Base-by-base conservation (phyloP, 2,329 filamentous ascomycete species). In the Pezicula rhizophila region DNA sequence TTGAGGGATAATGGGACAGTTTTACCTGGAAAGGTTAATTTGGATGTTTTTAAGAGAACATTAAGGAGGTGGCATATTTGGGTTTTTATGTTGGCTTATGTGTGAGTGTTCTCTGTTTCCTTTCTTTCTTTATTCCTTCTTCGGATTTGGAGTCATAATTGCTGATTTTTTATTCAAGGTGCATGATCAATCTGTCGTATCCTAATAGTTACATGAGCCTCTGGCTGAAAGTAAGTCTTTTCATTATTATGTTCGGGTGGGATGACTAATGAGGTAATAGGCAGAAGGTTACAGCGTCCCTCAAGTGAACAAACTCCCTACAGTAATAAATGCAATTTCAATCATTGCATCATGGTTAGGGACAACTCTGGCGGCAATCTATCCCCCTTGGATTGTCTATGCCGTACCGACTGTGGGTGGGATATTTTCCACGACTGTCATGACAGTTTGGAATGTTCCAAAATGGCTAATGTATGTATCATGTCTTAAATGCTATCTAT, bases 311-410 rank as follows among this genome's bases (percentile, higher is more conserved):
- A 42, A 42, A 6, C 47, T 53, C 4, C 52, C 52, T 2, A 55
- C 53, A 17, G 51, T 35, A 10, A 47, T 52, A 20, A 45, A 25
- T 33, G 61, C 51, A 2, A 56, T 65, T 11, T 60, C 62, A 1
- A 54, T 65, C 4, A 48, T 66, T 3, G 49, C 51, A 2, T 56
- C 58, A 1, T 45, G 60, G 5, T 23, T 62, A 10, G 60, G 59
- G 1, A 67, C 65, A 0, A 60, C 59, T 0, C 55, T 66, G 4
- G 64, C 62, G 45, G 65, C 65, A 58, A 53, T 64, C 0, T 67
- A 68, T 46, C 65, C 64, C 4, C 58, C 62, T 2, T 68, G 65
- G 65, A 53, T 59, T 8, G 55, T 61, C 7, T 60, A 66, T n/a
- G 50, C 48, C 0, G 55, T 63, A 15, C 56, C 57, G 2, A 54